phyloP scores from a whole-genome alignment of 805 yeast species.

The Sungouiella thailandica region DNA sequence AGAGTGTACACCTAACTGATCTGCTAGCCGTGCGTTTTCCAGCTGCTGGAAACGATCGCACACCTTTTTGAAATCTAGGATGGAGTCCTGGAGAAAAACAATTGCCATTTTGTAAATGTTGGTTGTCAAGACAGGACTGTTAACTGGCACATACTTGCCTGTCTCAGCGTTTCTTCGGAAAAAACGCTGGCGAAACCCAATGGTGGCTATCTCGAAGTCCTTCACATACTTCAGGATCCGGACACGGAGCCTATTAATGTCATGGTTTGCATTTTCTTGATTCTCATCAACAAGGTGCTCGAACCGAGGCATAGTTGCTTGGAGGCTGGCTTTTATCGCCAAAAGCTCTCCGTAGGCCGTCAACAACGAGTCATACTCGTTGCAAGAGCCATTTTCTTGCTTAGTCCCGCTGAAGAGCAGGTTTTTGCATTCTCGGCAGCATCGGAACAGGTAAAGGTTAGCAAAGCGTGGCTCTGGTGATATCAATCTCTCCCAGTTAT shows the following conservation, averaged over 20 bases:
- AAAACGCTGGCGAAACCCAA: slow-evolving; percentile 18
- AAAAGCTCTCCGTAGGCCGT: slow-evolving; percentile 17
- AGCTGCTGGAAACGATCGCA: slow-evolving; percentile 41
- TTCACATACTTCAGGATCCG: slow-evolving; percentile 22
- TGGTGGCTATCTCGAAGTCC: slow-evolving; percentile 26
- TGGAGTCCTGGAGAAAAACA: slow-evolving; percentile 59
- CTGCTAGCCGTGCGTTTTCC: slow-evolving; percentile 19
- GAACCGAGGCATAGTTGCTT: slow-evolving; percentile 19
- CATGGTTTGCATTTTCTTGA: slow-evolving; percentile 11
- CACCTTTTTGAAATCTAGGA: slow-evolving; percentile 58
- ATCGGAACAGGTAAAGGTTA: background rate
- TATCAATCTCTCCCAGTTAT: slow-evolving; percentile 12
- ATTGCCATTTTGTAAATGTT: slow-evolving; percentile 57
- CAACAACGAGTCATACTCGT: slow-evolving; percentile 11
- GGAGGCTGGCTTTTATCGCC: slow-evolving; percentile 19
- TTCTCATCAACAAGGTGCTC: slow-evolving; percentile 9
- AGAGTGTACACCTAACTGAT: slow-evolving; percentile 2
- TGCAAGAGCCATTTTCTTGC: background rate
- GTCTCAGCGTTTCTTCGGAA: slow-evolving; percentile 3
- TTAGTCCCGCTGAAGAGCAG: background rate
- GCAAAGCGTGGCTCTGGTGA: background rate
- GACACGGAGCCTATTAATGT: slow-evolving; percentile 17
- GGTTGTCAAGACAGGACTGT: slow-evolving; percentile 25
- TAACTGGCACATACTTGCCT: slow-evolving; percentile 1
- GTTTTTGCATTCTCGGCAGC: slow-evolving; percentile 1